Evolutionary conservation across 805 yeast genomes (phyloP), one percentile per base, ranked within the genome.

Genomic region (Pichia membranifaciens): DNA sequence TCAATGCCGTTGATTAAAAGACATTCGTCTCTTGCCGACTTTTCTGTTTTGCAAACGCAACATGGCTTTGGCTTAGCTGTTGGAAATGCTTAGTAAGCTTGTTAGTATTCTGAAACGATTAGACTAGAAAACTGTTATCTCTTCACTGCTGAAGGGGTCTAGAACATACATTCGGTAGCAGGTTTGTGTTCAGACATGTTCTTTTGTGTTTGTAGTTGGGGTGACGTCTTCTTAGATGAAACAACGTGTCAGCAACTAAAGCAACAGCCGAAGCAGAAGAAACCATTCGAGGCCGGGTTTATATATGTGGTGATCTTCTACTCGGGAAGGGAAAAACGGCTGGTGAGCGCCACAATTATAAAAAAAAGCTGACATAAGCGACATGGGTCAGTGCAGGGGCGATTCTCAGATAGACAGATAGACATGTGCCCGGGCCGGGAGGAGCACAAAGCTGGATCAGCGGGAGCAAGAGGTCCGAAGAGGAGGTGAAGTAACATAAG

Each of bases 41-140:
- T 63, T 46, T 63, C 64, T 31, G 84, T 85, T 56, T 82, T 77
- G 67, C 98, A 93, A 20, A 91, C 98, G 62, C 98, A 91, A 68
- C 99, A 91, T 50, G 99, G 97, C 69, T 90, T 91, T 54, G 95
- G 95, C 62, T 87, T 83, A 34, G 67, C 61, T 57, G 38, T 31
- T 34, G 13, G 22, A 35, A 35, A 35, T 25, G 29, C 29, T 25
- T 25, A 25, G 29, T 25, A 25, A 25, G 29, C 15, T 7, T 18
- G 40, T 47, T 17, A 44, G 44, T 38, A 41, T 34, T 31, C 13
- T 31, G 2, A n/a, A 31, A 12, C 3, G 18, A 34, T 16, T 8
- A 3, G 3, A 36, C 22, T 17, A 6, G 12, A 36, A 36, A 36
- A 7, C n/a, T n/a, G n/a, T n/a, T n/a, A n/a, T n/a, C n/a, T n/a